phyloP scores from a whole-genome alignment of 2,329 filamentous ascomycete species.

The Colletotrichum tropicale region DNA sequence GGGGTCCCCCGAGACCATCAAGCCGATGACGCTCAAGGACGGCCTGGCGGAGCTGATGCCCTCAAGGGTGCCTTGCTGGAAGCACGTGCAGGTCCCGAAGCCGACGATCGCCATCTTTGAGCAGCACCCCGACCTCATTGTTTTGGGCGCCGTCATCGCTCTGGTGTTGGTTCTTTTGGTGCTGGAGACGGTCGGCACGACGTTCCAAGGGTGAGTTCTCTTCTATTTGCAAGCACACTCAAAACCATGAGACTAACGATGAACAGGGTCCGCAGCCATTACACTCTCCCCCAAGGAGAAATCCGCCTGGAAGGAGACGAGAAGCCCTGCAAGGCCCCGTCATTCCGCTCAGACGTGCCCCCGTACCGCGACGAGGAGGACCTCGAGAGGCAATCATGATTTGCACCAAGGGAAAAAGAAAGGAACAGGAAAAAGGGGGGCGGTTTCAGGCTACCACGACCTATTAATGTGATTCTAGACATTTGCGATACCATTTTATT shows the following conservation, averaged over 20 bases:
- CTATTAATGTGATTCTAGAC: constrained; percentile 7
- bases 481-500: constrained; percentile 14
- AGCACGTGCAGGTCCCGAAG: neutral
- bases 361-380: neutral
- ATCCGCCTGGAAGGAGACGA: constrained; percentile 9
- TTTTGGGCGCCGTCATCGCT: constrained; percentile 13
- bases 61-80: constrained; percentile 1
- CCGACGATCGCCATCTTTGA: neutral
- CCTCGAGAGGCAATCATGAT: neutral
- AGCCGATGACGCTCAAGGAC: constrained; percentile 6
- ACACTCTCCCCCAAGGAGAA: neutral
- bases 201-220: constrained; percentile 12
- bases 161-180: constrained; percentile 7
- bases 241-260: neutral
- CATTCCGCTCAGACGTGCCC: constrained; percentile 1
- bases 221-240: neutral
- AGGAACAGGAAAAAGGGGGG: neutral
- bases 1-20: constrained; percentile 9
- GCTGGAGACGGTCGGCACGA: constrained; percentile 12
- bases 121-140: constrained; percentile 15
- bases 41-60: neutral
- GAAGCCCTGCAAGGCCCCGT: neutral
- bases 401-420: neutral
- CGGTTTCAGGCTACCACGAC: neutral
- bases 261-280: constrained; percentile 7